Evolutionary conservation across 2,329 filamentous ascomycete species (phyloP), one percentile per base, ranked within the genome.

Genomic region (Coniochaeta ligniaria): DNA sequence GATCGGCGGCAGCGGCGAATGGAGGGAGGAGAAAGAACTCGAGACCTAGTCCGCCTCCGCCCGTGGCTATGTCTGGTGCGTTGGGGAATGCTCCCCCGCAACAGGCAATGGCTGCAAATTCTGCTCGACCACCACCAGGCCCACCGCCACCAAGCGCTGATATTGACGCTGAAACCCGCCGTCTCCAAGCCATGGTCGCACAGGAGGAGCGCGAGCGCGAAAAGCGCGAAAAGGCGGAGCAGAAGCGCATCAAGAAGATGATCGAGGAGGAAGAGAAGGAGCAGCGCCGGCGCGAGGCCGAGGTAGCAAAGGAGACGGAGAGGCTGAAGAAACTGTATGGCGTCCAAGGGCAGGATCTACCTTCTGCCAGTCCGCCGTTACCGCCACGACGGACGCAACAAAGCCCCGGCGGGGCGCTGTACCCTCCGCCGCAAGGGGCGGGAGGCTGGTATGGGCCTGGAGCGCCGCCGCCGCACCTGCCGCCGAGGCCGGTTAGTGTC

Each of bases 271-370:
- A 92, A 69, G 85, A 88, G 28, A 81, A 80, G 60, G 86, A 89
- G 66, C 80, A 77, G 0, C 80, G 75, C 28, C 74, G 74, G 35
- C 78, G 79, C 61, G 82, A 87, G 35, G 83, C 80, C 11, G 83
- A 84, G 66, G 76, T 93, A 1, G 87, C 93, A 22, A 83, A 82
- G 63, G 94, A 99, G 75, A 98, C 95, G 0, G 91, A 95, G 71
- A 82, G 92, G 1, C 77, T 99, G 38, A 79, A 84, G 24, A 83
- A 79, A 65, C 73, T 88, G 66, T 93, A 91, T 67, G 89, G 90
- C 56, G 78, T 84, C 54, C 74, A 80, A 58, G 78, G 78, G 0
- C 79, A 82, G 67, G 71, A 73, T 2, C 63, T 74, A 31, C 75
- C 66, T 63, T 74, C 66, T 47, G 60, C 65, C 64, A 65, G 58